Percentiles rank a stretch among this genome's conserved stretches.
Evolutionary conservation across 2,329 filamentous ascomycete species (phyloP).

Genomic region (Balansia obtecta): DNA sequence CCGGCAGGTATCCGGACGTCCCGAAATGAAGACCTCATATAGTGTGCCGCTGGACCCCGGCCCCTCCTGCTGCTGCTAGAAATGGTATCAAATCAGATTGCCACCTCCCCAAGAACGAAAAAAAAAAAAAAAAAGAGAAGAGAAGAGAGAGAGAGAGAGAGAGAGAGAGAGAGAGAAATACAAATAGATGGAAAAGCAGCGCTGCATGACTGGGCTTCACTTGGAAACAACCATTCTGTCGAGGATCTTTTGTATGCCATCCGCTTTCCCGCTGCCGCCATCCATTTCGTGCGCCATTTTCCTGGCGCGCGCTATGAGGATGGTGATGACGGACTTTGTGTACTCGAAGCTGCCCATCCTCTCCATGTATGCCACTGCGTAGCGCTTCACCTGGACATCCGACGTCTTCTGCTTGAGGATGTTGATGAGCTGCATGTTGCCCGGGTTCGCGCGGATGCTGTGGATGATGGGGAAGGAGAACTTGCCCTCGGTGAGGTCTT

Average conservation of each 20-base stretch:
- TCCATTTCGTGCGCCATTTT: slow-evolving; percentile 54
- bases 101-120: no score
- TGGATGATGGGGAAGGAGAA: slow-evolving; percentile 95
- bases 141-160: no score
- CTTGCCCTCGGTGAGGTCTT: slow-evolving; percentile 94
- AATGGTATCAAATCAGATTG: neutral
- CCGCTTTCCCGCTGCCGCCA: slow-evolving; percentile 40
- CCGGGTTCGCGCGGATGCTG: slow-evolving; percentile 65
- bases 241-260: slow-evolving; percentile 52
- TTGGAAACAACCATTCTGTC: slow-evolving; percentile 43
- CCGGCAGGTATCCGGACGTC: neutral
- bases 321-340: slow-evolving; percentile 53
- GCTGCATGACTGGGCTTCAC: neutral
- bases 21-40: no score
- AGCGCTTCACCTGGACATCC: slow-evolving; percentile 79
- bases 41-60: neutral
- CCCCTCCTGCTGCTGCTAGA: no score
- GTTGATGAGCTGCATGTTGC: slow-evolving; percentile 71
- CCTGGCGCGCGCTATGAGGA: slow-evolving; percentile 52
- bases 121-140: no score
- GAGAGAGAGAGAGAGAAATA: no score
- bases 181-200: no score
- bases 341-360: slow-evolving; percentile 82
- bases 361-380: slow-evolving; percentile 87
- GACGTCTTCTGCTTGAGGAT: slow-evolving; percentile 84